These are phyloP conservation scores for Fusarium subtropicale DNA, from an alignment of 2,329 filamentous ascomycete genomes.

Conservation along the genomic window DNA sequence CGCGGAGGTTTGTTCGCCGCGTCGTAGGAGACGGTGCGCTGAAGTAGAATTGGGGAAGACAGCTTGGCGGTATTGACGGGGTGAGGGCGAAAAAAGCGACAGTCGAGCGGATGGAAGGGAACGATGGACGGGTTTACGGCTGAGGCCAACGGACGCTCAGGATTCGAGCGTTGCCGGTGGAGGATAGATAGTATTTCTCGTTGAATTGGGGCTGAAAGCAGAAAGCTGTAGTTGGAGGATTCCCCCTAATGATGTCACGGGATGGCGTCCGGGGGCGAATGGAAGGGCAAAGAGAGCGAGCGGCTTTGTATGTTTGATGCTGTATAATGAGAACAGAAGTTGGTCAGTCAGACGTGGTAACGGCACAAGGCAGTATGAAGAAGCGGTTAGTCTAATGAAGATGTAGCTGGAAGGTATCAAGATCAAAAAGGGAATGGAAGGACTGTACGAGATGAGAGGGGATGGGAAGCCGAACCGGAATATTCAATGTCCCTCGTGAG, in stretches of 20 bases:
- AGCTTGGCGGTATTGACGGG: slow-evolving; percentile 87
- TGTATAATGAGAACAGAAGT: slow-evolving; percentile 31
- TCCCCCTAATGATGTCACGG: slow-evolving; percentile 49
- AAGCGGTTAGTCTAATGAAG: slow-evolving; percentile 2
- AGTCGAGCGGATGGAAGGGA: slow-evolving; percentile 24
- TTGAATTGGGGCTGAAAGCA: slow-evolving; percentile 19
- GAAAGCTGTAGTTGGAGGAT: slow-evolving; percentile 31
- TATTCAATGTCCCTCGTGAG: slow-evolving; percentile 43
- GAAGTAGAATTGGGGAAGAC: slow-evolving; percentile 89
- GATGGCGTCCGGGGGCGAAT: slow-evolving; percentile 38
- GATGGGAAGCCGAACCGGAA: slow-evolving; percentile 38
- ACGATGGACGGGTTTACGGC: slow-evolving; percentile 15
- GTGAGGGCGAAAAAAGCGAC: slow-evolving; percentile 33
- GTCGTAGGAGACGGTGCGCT: slow-evolving; percentile 92
- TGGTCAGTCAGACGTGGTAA: slow-evolving; percentile 32
- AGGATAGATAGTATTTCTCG: slow-evolving; percentile 20
- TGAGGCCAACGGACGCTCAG: slow-evolving; percentile 21
- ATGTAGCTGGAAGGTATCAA: slow-evolving; percentile 17
- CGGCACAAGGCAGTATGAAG: slow-evolving; percentile 11
- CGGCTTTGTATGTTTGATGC: slow-evolving; percentile 32
- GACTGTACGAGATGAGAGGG: slow-evolving; percentile 41
- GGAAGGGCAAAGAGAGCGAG: slow-evolving; percentile 38
- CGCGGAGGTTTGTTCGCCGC: slow-evolving; percentile 77
- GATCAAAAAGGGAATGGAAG: slow-evolving; percentile 28
- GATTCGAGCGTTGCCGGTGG: slow-evolving; percentile 28